phyloP scores from a whole-genome alignment of 176 grass and related monocot genomes.

The Avena atlantica region DNA sequence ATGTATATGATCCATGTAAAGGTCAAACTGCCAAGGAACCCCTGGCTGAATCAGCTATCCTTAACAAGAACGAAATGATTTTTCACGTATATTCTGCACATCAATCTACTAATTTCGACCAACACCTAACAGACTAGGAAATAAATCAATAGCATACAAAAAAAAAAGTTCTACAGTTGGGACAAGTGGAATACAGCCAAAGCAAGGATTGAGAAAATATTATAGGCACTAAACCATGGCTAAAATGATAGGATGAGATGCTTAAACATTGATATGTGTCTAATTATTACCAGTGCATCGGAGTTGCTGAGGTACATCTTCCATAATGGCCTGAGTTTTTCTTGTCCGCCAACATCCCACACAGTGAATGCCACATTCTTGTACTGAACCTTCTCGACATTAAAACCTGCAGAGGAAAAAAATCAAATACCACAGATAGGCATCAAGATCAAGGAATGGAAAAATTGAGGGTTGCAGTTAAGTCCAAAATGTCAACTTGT shows the following conservation, averaged over 20 bases:
- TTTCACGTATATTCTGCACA: not conserved
- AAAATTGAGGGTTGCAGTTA: not conserved
- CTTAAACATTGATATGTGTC: slow-evolving; percentile 13
- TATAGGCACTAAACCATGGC: not conserved
- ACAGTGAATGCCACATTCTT: slow-evolving; percentile 93
- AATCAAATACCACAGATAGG: not conserved
- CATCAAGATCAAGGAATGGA: slow-evolving; percentile 9
- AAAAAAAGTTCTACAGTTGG: not conserved
- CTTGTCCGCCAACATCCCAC: slow-evolving; percentile 95
- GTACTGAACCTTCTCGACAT: slow-evolving; percentile 96
- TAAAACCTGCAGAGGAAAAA: slow-evolving; percentile 64
- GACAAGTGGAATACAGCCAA: not conserved
- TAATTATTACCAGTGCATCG: slow-evolving; percentile 78
- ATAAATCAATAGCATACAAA: not conserved
- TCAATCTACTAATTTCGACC: not conserved
- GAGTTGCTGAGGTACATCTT: slow-evolving; percentile 93
- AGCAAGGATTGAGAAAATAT: slow-evolving; percentile 13
- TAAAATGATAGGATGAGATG: slow-evolving; percentile 19
- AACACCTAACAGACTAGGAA: not conserved
- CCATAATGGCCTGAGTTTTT: slow-evolving; percentile 89
- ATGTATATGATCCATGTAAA: not conserved
- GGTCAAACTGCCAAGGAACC: not conserved
- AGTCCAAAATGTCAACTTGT: not conserved
- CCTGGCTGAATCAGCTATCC: not conserved
- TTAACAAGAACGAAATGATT: slow-evolving; percentile 26